phyloP scores from a whole-genome alignment of 2,329 filamentous ascomycete genomes.

The Dothistroma septosporum region DNA sequence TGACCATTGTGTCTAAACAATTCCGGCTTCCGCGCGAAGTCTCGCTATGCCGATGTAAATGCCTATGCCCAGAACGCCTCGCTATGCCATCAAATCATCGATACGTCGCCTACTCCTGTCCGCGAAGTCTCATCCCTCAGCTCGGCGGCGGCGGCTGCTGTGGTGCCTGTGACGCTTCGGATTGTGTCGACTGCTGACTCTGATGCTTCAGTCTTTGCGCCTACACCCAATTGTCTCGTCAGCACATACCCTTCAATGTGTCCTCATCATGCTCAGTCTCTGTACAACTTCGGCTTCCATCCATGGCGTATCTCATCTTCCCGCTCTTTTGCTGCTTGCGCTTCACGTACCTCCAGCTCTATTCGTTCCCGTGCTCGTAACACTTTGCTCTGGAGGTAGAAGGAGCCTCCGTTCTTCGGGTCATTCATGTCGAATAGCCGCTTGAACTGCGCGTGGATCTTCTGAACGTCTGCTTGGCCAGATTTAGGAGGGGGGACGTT shows the following conservation, averaged over 20 bases:
- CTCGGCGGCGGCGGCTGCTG: constrained; percentile 15
- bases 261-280: constrained; percentile 55
- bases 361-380: constrained; percentile 85
- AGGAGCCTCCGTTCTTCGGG: constrained; percentile 90
- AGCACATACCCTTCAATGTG: constrained; percentile 19
- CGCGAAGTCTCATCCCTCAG: constrained; percentile 6
- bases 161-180: constrained; percentile 5
- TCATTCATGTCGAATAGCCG: constrained; percentile 91
- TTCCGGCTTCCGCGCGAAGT: neutral
- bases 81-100: constrained; percentile 26
- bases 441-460: constrained; percentile 85
- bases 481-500: constrained; percentile 85
- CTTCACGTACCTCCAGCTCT: constrained; percentile 75
- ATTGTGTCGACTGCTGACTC: constrained; percentile 10
- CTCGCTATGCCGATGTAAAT: constrained; percentile 16
- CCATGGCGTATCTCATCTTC: constrained; percentile 79
- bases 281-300: constrained; percentile 93
- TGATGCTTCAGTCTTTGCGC: constrained; percentile 28
- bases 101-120: constrained; percentile 6
- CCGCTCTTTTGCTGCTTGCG: constrained; percentile 64
- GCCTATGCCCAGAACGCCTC: constrained; percentile 23
- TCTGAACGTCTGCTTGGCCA: constrained; percentile 72
- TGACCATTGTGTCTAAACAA: neutral
- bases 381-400: constrained; percentile 97
- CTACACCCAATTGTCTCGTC: constrained; percentile 22